Percentiles rank a stretch among this genome's conserved stretches.
These are phyloP conservation scores for Tetrapyrgos nigripes DNA, from an alignment of 1,284 basidiomycete genomes.

Conservation along the genomic window DNA sequence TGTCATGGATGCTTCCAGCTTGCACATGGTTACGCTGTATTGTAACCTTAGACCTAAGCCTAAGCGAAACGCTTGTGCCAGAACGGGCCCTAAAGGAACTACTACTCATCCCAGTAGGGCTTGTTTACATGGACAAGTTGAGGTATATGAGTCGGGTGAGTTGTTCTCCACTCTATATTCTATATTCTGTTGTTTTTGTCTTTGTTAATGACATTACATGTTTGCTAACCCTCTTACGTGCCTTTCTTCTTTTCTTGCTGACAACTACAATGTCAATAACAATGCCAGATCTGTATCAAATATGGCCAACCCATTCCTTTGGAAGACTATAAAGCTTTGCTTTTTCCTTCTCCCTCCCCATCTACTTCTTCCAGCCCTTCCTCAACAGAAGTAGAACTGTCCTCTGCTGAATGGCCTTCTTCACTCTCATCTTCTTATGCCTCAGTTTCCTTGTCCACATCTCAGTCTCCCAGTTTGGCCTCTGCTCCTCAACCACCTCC, in stretches of 20 bases:
- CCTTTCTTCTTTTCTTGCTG: no score
- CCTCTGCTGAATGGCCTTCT: no score
- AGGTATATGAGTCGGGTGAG: constrained; percentile 66
- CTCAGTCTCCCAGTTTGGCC: background rate
- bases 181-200: background rate
- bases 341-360: background rate
- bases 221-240: no score
- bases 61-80: no score
- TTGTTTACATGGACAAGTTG: constrained; percentile 79
- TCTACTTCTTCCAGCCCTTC: background rate
- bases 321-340: background rate
- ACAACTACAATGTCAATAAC: no score
- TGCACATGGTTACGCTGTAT: no score
- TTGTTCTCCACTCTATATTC: constrained; percentile 17
- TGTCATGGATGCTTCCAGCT: no score
- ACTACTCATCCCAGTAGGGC: constrained; percentile 63
- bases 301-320: constrained; percentile 60
- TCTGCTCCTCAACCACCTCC: background rate
- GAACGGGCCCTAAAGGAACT: constrained; percentile 14
- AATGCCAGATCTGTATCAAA: constrained; percentile 24
- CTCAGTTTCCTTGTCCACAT: background rate
- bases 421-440: background rate
- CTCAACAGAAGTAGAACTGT: no score
- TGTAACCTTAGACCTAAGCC: no score
- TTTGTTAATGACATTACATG: no score